These are phyloP conservation scores for Pseudocercospora musae DNA, from an alignment of 2,329 filamentous ascomycete species.

Conservation along the genomic window DNA sequence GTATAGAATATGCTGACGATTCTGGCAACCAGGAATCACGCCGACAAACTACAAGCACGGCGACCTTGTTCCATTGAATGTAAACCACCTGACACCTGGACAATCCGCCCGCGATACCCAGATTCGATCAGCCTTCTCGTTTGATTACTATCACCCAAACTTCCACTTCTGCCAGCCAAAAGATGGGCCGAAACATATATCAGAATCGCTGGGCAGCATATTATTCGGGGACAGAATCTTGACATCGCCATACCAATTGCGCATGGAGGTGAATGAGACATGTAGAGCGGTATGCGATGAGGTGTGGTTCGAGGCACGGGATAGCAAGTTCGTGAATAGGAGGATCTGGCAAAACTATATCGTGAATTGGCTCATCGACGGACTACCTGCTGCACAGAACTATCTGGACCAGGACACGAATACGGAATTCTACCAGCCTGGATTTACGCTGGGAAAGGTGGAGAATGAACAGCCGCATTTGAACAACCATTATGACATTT, in stretches of 20 bases:
- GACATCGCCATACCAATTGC: constrained; percentile 88
- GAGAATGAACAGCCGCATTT: constrained; percentile 59
- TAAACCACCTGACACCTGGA: constrained; percentile 88
- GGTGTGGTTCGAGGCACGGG: constrained; percentile 61
- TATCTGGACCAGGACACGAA: constrained; percentile 73
- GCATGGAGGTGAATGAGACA: constrained; percentile 81
- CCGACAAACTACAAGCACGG: constrained; percentile 84
- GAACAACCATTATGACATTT: constrained; percentile 95
- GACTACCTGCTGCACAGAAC: constrained; percentile 82
- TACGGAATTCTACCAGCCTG: constrained; percentile 82
- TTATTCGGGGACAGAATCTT: constrained; percentile 95
- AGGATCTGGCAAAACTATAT: constrained; percentile 84
- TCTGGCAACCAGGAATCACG: constrained; percentile 56
- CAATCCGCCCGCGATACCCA: constrained; percentile 73
- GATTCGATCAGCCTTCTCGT: constrained; percentile 88
- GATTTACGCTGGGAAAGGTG: constrained; percentile 68
- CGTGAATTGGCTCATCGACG: constrained; percentile 93
- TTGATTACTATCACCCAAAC: constrained; percentile 87
- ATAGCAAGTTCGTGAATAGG: constrained; percentile 75
- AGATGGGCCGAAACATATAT: constrained; percentile 71
- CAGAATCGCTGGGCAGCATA: constrained; percentile 91
- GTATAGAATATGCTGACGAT: not conserved
- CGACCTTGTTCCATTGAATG: constrained; percentile 79
- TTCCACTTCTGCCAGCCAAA: constrained; percentile 87
- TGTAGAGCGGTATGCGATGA: constrained; percentile 77